phyloP scores from a whole-genome alignment of 1,284 basidiomycete genomes.

The Omphalotus olearius region DNA sequence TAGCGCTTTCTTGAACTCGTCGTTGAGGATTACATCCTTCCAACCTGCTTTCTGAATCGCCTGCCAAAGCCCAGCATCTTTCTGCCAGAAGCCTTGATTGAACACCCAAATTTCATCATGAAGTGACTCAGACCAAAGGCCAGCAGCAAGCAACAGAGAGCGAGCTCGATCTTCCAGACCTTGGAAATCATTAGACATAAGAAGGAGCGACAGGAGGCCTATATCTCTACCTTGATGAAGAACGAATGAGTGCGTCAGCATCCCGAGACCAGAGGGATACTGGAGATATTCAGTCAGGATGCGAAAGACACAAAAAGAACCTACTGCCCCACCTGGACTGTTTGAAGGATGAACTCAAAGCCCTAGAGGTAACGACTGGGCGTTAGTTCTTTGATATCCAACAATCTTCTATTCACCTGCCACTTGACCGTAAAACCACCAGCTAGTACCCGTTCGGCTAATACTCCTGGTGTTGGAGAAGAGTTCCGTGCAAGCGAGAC shows the following conservation, averaged over 20 bases:
- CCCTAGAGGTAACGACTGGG: constrained; percentile 19
- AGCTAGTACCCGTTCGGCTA: constrained; percentile 48
- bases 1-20: constrained; percentile 61
- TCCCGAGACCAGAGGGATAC: constrained; percentile 39
- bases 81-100: constrained; percentile 64
- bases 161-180: constrained; percentile 51
- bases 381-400: background rate
- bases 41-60: constrained; percentile 72
- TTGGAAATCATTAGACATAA: constrained; percentile 13
- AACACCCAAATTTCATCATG: constrained; percentile 76
- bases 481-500: constrained; percentile 39
- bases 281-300: constrained; percentile 21
- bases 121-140: constrained; percentile 45
- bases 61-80: constrained; percentile 58
- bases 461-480: constrained; percentile 43
- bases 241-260: constrained; percentile 39
- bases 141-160: constrained; percentile 50
- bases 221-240: constrained; percentile 44
- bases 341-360: constrained; percentile 38
- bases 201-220: background rate
- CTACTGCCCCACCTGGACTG: constrained; percentile 31
- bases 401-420: constrained; percentile 37
- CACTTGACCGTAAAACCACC: constrained; percentile 55
- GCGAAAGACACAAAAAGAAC: background rate
- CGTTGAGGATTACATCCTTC: constrained; percentile 73